Evolutionary conservation across 345 rosid species (phyloP).

Genomic region (Lepidium sativum): DNA sequence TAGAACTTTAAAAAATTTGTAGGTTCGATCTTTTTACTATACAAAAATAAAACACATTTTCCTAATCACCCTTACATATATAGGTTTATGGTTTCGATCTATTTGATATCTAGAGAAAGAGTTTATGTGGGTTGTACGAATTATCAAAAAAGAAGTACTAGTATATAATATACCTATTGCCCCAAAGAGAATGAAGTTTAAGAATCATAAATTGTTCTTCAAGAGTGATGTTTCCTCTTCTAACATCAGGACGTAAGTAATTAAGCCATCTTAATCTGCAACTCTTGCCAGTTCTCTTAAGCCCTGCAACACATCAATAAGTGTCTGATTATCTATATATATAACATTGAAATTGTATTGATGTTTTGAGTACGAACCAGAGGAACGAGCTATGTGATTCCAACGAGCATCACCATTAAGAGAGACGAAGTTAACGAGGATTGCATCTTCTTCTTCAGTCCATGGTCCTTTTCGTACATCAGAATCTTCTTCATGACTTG

Average conservation of each 20-base stretch:
- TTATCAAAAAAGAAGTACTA: too few species aligned
- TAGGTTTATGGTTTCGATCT: too few species aligned
- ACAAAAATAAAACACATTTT: too few species aligned
- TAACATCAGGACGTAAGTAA: slow-evolving; percentile 73
- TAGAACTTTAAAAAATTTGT: too few species aligned
- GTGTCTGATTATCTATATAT: not conserved
- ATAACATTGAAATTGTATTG: not conserved
- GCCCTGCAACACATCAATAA: slow-evolving; percentile 33
- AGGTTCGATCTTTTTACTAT: too few species aligned
- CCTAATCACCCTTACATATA: too few species aligned
- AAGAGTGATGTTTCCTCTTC: slow-evolving; percentile 76
- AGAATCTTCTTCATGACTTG: slow-evolving; percentile 35
- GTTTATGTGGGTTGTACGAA: too few species aligned
- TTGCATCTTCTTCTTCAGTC: slow-evolving; percentile 70
- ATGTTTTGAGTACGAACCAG: slow-evolving; percentile 32
- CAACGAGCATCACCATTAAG: slow-evolving; percentile 84
- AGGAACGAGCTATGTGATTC: slow-evolving; percentile 60
- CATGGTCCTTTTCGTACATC: slow-evolving; percentile 81
- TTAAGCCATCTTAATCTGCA: slow-evolving; percentile 92
- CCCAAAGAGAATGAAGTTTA: slow-evolving; percentile 83
- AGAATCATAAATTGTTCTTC: slow-evolving; percentile 78
- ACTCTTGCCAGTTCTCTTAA: slow-evolving; percentile 86
- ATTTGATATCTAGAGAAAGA: too few species aligned
- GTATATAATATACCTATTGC: slow-evolving; percentile 61
- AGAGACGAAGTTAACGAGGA: slow-evolving; percentile 49